phyloP scores from a whole-genome alignment of 495 filamentous ascomycete genomes.

The Cenococcum geophilum region DNA sequence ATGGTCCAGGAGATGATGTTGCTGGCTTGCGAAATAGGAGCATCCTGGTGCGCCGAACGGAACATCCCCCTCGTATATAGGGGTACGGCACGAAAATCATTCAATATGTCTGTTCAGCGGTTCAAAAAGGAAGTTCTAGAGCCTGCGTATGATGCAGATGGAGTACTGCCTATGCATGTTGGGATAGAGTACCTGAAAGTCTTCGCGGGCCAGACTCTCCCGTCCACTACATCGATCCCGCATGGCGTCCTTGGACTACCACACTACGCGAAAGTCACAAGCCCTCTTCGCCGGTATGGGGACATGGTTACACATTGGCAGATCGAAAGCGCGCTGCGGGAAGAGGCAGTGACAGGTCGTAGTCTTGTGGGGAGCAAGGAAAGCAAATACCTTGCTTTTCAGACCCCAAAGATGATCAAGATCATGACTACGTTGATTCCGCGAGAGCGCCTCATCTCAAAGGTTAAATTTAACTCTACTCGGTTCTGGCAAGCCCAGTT shows the following conservation, averaged over 20 bases:
- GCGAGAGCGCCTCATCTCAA: conserved; percentile 41
- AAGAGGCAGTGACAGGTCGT: conserved; percentile 54
- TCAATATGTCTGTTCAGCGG: conserved; percentile 33
- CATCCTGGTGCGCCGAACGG: conserved; percentile 65
- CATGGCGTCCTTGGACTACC: conserved; percentile 60
- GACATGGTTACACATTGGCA: conserved; percentile 91
- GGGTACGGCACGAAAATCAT: conserved; percentile 56
- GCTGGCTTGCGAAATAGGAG: conserved; percentile 65
- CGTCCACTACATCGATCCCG: conserved; percentile 45
- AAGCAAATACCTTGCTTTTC: conserved; percentile 58
- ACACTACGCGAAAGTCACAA: conserved; percentile 74
- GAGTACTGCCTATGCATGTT: conserved; percentile 28
- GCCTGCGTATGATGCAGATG: conserved; percentile 33
- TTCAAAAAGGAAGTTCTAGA: conserved; percentile 35
- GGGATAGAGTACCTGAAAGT: conserved; percentile 40
- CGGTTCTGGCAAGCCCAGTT: conserved; percentile 63
- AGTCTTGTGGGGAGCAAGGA: conserved; percentile 44
- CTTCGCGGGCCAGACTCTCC: conserved; percentile 46
- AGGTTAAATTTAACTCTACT: conserved; percentile 16
- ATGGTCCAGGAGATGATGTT: conserved; percentile 67
- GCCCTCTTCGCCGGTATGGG: conserved; percentile 73
- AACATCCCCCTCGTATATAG: conserved; percentile 75
- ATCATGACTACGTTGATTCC: conserved; percentile 47
- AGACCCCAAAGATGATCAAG: conserved; percentile 48
- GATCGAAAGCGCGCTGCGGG: conserved; percentile 71